Evolutionary conservation across 1,139 yeast genomes (phyloP).

Genomic region (Hyphopichia buzzinii): DNA sequence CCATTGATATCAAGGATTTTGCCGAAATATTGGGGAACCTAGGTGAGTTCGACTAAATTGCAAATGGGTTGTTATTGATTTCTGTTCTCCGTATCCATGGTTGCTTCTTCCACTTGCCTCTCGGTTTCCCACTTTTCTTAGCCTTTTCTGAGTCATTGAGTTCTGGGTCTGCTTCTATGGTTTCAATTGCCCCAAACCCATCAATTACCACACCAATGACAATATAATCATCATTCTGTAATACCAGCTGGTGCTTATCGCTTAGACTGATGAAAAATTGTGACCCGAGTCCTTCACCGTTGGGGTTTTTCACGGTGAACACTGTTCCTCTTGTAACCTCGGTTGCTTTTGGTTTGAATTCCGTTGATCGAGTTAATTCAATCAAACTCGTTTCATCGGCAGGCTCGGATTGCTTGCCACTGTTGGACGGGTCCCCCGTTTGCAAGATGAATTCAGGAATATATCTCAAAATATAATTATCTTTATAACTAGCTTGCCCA

Average conservation of each 20-base stretch:
- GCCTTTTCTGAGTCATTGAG: constrained; percentile 8
- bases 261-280: constrained; percentile 22
- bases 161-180: constrained; percentile 12
- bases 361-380: neutral
- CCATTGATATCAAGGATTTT: constrained; percentile 39
- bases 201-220: constrained; percentile 19
- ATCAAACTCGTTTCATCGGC: constrained; percentile 8
- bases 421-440: constrained; percentile 50
- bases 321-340: constrained; percentile 14
- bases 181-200: constrained; percentile 16
- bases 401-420: constrained; percentile 33
- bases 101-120: constrained; percentile 19
- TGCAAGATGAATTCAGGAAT: constrained; percentile 47
- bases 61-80: constrained; percentile 20
- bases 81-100: constrained; percentile 18
- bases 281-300: constrained; percentile 15
- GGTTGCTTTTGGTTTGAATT: neutral
- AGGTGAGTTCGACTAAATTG: constrained; percentile 31
- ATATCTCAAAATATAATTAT: constrained; percentile 39
- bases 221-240: constrained; percentile 12
- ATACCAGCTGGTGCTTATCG: constrained; percentile 10
- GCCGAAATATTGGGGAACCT: constrained; percentile 42
- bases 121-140: constrained; percentile 19
- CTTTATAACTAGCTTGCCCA: constrained; percentile 43
- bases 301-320: constrained; percentile 13